Percentiles rank a stretch among this genome's conserved stretches.
Evolutionary conservation across 1,139 yeast species (phyloP).

Genomic region (Magnusiomyces magnusii): DNA sequence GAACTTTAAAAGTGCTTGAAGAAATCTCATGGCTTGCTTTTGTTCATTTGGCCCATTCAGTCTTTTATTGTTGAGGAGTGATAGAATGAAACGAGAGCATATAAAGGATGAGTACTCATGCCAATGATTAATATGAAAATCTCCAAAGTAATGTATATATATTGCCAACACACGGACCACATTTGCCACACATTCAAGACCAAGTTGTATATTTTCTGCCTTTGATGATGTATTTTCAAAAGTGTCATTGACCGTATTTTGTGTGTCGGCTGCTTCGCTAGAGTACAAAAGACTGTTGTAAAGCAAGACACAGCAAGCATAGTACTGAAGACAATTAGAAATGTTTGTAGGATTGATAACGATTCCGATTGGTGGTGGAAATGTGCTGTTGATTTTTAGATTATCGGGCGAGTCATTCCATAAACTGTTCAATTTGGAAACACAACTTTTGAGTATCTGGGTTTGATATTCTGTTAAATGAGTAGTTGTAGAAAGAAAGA

Average conservation of each 20-base stretch:
- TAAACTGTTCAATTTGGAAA: background rate
- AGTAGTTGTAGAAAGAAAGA: background rate
- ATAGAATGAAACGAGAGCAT: conserved; percentile 6
- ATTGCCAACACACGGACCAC: conserved; percentile 1
- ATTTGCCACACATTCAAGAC: conserved; percentile 3
- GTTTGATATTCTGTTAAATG: background rate
- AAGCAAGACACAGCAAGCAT: background rate
- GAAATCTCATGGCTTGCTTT: background rate
- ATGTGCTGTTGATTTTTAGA: conserved; percentile 5
- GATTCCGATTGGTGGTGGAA: conserved; percentile 2
- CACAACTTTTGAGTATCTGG: background rate
- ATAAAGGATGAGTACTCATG: conserved; percentile 12
- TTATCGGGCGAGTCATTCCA: conserved; percentile 8
- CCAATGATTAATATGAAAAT: conserved; percentile 11
- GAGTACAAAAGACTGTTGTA: conserved; percentile 4
- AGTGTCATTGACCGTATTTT: background rate
- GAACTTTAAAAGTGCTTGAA: background rate
- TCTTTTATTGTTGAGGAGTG: conserved; percentile 5
- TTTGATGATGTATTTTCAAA: background rate
- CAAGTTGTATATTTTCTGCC: background rate
- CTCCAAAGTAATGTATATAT: conserved; percentile 10
- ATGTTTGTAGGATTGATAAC: conserved; percentile 11
- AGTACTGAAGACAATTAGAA: conserved; percentile 7
- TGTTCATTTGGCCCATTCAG: background rate
- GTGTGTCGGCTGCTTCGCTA: background rate